Evolutionary conservation across 108 stramenopile genomes (phyloP).

Genomic region (Poteriospumella lacustris): DNA sequence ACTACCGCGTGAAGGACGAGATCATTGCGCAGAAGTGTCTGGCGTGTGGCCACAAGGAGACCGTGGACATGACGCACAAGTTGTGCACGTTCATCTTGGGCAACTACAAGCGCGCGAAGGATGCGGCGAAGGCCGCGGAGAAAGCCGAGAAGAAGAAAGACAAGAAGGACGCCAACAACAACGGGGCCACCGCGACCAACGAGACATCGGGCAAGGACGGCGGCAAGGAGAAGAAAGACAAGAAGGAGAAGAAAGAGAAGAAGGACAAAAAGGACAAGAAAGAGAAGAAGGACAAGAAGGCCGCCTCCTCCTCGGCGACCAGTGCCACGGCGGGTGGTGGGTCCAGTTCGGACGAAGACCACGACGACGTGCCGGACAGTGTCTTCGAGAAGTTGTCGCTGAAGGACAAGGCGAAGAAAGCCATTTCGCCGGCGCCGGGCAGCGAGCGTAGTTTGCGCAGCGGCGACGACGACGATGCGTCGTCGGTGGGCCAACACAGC

Average conservation of each 20-base stretch:
- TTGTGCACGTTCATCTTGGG: slow-evolving; percentile 68
- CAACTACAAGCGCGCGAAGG: slow-evolving; percentile 34
- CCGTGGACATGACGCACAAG: slow-evolving; percentile 95
- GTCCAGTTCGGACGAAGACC: too few relatives aligned
- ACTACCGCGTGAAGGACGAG: slow-evolving; percentile 91
- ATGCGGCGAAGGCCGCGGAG: slow-evolving; percentile 60
- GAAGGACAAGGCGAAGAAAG: too few relatives aligned
- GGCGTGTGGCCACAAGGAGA: slow-evolving; percentile 93
- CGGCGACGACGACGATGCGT: too few relatives aligned
- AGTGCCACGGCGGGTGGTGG: too few relatives aligned
- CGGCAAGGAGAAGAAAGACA: slow-evolving; percentile 35
- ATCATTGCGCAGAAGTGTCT: slow-evolving; percentile 84
- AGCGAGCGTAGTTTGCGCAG: too few relatives aligned
- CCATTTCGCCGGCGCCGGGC: too few relatives aligned
- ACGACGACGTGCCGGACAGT: too few relatives aligned
- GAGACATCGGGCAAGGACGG: slow-evolving; percentile 43
- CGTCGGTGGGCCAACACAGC: too few relatives aligned
- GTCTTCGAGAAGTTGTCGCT: too few relatives aligned
- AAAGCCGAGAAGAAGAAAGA: slow-evolving; percentile 70
- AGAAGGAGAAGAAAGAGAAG: slow-evolving; percentile 39
- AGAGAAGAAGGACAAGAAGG: slow-evolving; percentile 50
- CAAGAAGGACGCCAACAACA: slow-evolving; percentile 50
- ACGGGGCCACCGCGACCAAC: slow-evolving; percentile 35
- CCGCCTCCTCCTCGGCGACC: too few relatives aligned
- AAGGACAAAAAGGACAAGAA: slow-evolving; percentile 49